Evolutionary conservation across 108 stramenopile species (phyloP), one percentile per base, ranked within the genome.

Genomic region (Cyclotella choctawhatcheeana): DNA sequence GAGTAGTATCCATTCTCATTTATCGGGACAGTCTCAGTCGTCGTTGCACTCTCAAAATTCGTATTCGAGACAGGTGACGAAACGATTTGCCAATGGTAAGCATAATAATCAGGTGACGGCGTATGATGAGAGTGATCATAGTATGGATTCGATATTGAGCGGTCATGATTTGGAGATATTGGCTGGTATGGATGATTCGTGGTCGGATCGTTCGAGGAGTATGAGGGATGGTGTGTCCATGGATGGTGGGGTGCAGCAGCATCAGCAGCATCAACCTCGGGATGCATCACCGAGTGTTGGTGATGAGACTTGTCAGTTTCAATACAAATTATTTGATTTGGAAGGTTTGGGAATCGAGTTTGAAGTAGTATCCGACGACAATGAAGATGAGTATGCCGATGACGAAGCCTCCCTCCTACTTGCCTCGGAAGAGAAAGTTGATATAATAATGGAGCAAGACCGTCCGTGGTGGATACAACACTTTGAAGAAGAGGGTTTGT

Each of bases 391-490:
- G 2, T 10, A 29, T 30, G 44, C 18, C 0, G 45, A 30, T 47
- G 55, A 30, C 30, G 63, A 64, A 29, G 24, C 43, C n/a, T 47
- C 44, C 7, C 45, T 20, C 25, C 0, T 21, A 5, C 0, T n/a
- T 14, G 43, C 40, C 4, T 25, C 37, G 17, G 10, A 24, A 29
- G 32, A 3, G 33, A 50, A 34, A 7, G 30, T 18, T 37, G 25
- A 22, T 64, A 24, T 48, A 33, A 31, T 44, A 18, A 37, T 60
- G 25, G 69, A 64, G 55, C 31, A 64, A 54, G 61, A 69, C 40
- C 34, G 58, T 40, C 34, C 78, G 4, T 80, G 79, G 79, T 80
- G 79, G 79, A 55, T 75, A 45, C 37, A 75, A 55, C 74, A 80
- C 21, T 32, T 76, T 8, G 62, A 76, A 25, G 54, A 52, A 21